phyloP scores from a whole-genome alignment of 2,329 filamentous ascomycete genomes.

The Aspergillus tamarii region DNA sequence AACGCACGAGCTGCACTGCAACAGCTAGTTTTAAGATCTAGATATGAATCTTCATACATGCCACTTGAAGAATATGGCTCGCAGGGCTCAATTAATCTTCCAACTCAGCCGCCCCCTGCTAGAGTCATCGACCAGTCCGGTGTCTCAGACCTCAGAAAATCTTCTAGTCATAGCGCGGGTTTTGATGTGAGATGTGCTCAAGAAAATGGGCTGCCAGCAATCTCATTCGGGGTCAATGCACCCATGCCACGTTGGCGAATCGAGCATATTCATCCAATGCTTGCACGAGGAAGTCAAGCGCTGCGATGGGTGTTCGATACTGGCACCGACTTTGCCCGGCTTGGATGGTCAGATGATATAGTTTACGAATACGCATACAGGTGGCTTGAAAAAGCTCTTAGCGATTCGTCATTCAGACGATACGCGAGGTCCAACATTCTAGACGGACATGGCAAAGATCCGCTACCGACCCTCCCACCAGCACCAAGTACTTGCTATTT shows the following conservation, averaged over 20 bases:
- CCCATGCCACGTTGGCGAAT: conserved; percentile 19
- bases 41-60: background rate
- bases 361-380: conserved; percentile 27
- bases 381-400: conserved; percentile 21
- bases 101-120: background rate
- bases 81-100: background rate
- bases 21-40: background rate
- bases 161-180: background rate
- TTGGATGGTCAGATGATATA: conserved; percentile 7
- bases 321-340: conserved; percentile 11
- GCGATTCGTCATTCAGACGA: conserved; percentile 16
- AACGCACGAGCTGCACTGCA: conserved; percentile 1
- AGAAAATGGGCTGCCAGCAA: background rate
- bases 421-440: conserved; percentile 15
- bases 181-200: background rate
- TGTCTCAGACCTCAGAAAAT: background rate
- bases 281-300: background rate
- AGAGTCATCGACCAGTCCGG: background rate
- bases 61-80: background rate
- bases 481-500: conserved; percentile 10
- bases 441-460: conserved; percentile 21
- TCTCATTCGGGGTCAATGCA: background rate
- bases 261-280: background rate
- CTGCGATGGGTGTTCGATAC: conserved; percentile 27
- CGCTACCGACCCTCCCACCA: conserved; percentile 25